Percentiles rank a stretch among this genome's conserved stretches.
Conservation (phyloP, 179 eudicot genomes). For the Heliamphora pulchella region DNA sequence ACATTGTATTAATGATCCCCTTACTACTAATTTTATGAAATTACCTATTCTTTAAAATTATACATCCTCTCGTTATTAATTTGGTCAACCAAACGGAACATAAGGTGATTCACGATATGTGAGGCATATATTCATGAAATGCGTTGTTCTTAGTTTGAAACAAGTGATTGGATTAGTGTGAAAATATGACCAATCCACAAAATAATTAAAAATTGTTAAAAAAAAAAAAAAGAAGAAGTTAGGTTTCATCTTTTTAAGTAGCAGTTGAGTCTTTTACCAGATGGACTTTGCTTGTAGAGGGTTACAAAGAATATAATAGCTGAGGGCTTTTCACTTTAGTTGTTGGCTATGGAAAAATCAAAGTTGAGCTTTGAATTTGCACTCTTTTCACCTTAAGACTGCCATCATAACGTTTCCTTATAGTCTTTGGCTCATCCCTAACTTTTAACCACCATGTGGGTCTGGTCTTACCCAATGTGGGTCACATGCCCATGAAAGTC, state of each 20-base stretch:
- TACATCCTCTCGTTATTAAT: too few species aligned
- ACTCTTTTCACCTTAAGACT: conserved; percentile 13
- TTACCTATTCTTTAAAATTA: too few species aligned
- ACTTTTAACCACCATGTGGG: conserved; percentile 22
- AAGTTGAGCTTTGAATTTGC: conserved; percentile 17
- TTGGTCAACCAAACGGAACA: too few species aligned
- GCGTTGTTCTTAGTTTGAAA: background rate
- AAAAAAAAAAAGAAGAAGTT: conserved; percentile 4
- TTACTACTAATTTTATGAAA: too few species aligned
- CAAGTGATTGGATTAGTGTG: background rate
- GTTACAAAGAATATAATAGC: conserved; percentile 28
- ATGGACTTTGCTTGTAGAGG: conserved; percentile 27
- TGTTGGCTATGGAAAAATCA: conserved; percentile 10
- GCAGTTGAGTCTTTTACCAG: conserved; percentile 11
- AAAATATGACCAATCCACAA: conserved; percentile 2
- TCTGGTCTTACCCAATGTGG: conserved; percentile 9
- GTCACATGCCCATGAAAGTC: conserved; percentile 9
- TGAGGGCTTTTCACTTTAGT: conserved; percentile 16
- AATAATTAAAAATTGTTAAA: background rate
- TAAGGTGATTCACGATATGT: too few species aligned
- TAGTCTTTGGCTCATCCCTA: conserved; percentile 14
- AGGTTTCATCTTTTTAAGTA: conserved; percentile 12
- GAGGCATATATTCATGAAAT: too few species aligned
- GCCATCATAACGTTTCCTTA: conserved; percentile 18
- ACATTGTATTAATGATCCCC: background rate